These are phyloP conservation scores for Coemansia pectinata DNA, from an alignment of 192 early-diverging fungal species.

Conservation along the genomic window DNA sequence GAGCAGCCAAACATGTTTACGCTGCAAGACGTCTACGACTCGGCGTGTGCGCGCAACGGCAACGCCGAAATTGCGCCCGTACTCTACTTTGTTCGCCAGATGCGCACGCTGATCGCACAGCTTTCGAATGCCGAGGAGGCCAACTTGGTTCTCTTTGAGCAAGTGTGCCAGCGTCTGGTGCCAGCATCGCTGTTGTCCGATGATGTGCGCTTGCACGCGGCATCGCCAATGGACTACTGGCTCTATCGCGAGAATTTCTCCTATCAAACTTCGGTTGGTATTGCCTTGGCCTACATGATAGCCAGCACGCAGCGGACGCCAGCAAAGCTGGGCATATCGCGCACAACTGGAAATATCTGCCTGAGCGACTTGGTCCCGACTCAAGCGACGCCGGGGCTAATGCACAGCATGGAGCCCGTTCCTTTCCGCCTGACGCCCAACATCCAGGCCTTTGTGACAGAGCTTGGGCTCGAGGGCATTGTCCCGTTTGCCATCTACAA, in stretches of 20 bases:
- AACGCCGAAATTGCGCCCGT: slow-evolving; percentile 88
- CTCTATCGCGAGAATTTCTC: slow-evolving; percentile 94
- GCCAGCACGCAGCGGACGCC: slow-evolving; percentile 86
- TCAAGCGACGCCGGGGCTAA: slow-evolving; percentile 56
- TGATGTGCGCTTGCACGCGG: slow-evolving; percentile 73
- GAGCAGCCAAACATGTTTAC: slow-evolving; percentile 89
- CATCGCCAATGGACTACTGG: slow-evolving; percentile 89
- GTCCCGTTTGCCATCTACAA: slow-evolving; percentile 84
- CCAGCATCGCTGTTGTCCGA: slow-evolving; percentile 84
- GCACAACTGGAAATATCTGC: slow-evolving; percentile 84
- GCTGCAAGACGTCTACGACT: slow-evolving; percentile 92
- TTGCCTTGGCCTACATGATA: slow-evolving; percentile 91
- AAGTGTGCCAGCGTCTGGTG: slow-evolving; percentile 80
- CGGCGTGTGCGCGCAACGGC: slow-evolving; percentile 71
- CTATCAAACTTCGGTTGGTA: slow-evolving; percentile 80
- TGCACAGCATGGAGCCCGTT: slow-evolving; percentile 78
- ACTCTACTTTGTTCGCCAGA: slow-evolving; percentile 73
- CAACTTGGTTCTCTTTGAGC: slow-evolving; percentile 85
- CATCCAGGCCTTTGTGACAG: slow-evolving; percentile 93
- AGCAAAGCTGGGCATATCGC: slow-evolving; percentile 85
- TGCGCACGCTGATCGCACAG: slow-evolving; percentile 50
- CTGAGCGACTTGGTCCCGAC: slow-evolving; percentile 79
- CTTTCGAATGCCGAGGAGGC: slow-evolving; percentile 67
- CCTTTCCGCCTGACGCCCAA: slow-evolving; percentile 99
- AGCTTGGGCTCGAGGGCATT: slow-evolving; percentile 90